Percentiles rank a stretch among this genome's conserved stretches.
These are phyloP conservation scores for Aspergillus carbonarius DNA, from an alignment of 2,329 filamentous ascomycete species.

Conservation along the genomic window DNA sequence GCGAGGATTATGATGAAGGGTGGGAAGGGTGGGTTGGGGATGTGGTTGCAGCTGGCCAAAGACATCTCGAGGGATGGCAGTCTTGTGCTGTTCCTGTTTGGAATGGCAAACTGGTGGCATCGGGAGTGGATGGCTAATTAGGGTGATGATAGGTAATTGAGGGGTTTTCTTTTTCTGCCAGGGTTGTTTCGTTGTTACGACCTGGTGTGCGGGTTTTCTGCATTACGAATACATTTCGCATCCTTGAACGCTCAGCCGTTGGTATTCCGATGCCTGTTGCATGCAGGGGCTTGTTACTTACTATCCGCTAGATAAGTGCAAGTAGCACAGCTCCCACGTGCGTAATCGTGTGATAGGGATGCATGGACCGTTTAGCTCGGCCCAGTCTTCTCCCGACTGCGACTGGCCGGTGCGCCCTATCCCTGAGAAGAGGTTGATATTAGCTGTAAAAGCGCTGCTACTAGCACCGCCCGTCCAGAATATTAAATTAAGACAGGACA, in stretches of 20 bases:
- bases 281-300: background rate
- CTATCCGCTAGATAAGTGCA: background rate
- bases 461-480: background rate
- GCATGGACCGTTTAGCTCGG: background rate
- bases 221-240: background rate
- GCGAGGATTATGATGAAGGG: constrained; percentile 34
- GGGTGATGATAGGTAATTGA: background rate
- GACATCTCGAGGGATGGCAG: constrained; percentile 46
- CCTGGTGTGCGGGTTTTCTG: background rate
- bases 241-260: background rate
- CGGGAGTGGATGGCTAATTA: constrained; percentile 27
- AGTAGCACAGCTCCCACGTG: background rate
- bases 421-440: background rate
- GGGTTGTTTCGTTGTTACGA: background rate
- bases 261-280: background rate
- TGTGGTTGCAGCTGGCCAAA: constrained; percentile 39
- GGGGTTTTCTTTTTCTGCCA: background rate
- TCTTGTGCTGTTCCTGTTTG: constrained; percentile 47
- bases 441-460: background rate
- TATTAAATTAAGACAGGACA: background rate
- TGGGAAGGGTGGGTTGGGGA: constrained; percentile 27
- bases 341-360: background rate
- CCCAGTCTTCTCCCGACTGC: background rate
- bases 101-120: constrained; percentile 44
- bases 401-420: background rate